These are phyloP conservation scores for Naematelia encephala DNA, from an alignment of 768 basidiomycete species.

Conservation along the genomic window DNA sequence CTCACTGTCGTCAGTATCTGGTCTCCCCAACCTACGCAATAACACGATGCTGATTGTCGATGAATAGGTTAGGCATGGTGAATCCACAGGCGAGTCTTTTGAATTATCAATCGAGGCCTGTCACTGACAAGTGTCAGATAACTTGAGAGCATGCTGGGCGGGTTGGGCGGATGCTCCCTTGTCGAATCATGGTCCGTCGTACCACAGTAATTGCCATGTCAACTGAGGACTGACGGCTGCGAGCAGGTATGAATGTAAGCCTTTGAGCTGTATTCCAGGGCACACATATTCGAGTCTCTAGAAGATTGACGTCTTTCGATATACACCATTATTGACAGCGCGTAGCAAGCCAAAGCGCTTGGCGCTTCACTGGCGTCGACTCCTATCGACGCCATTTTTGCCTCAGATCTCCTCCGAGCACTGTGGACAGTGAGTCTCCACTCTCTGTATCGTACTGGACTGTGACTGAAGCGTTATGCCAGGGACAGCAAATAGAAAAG, in stretches of 20 bases:
- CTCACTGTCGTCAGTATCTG: conserved; percentile 13
- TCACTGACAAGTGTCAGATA: conserved; percentile 30
- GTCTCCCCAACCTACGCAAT: not conserved
- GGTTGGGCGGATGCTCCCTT: conserved; percentile 51
- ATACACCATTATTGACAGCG: not conserved
- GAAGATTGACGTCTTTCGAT: not conserved
- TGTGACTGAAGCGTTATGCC: conserved; percentile 7
- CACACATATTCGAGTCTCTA: not conserved
- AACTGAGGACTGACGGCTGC: not conserved
- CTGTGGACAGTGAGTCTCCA: conserved; percentile 50
- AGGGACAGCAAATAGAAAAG: conserved; percentile 46
- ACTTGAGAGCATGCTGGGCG: conserved; percentile 46
- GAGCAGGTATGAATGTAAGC: conserved; percentile 47
- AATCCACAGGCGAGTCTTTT: conserved; percentile 42
- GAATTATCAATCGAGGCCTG: not conserved
- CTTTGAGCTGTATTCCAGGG: not conserved
- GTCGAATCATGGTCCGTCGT: conserved; percentile 48
- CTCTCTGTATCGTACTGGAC: not conserved
- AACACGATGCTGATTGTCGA: not conserved
- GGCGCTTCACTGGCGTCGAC: conserved; percentile 38
- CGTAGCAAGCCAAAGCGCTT: conserved; percentile 52
- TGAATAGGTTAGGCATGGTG: conserved; percentile 45
- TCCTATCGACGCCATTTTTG: conserved; percentile 47
- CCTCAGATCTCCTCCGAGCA: conserved; percentile 52
- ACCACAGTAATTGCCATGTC: not conserved